Evolutionary conservation across 768 basidiomycete genomes (phyloP), one percentile per base, ranked within the genome.

Genomic region (Wakefieldia striispora): DNA sequence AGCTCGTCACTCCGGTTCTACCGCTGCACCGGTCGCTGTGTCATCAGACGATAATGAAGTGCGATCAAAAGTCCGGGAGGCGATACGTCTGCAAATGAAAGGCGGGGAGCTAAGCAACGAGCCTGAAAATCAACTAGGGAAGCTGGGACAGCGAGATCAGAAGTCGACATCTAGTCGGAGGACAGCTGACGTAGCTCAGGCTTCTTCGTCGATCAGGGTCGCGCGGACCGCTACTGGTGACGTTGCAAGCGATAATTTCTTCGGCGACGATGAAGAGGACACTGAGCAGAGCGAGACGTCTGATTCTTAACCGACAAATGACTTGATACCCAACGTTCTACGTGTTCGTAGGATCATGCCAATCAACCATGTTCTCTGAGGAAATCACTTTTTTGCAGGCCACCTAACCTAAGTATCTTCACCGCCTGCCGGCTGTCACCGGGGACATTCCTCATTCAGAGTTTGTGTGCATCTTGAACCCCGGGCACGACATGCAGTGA

Each of bases 321-420:
- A 19, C 26, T 43, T 29, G 16, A 24, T 24, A 40, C 21, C 21
- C 31, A 11, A 40, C 13, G 1, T 67, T 62, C 4, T 81, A 66
- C 0, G 93, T 95, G 67, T 95, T 95, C 3, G 80, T 85, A 58
- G 93, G 93, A 0, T 87, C 89, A 45, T 79, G 73, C 0, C 16
- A 17, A 42, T 26, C 24, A 11, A 12, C 11, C 12, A 4, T 10
- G 29, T 26, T 29, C 29, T 20, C 8, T 17, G 17, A 17, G 16
- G 12, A 24, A 6, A 13, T 33, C 2, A 23, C 4, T 55, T 6
- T n/a, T 13, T 23, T 34, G 34, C 12, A n/a, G 40, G 23, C 5
- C 7, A 33, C 19, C 19, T 24, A 27, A 34, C 19, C 17, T 13
- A 16, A 26, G 16, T 1, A 27, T 26, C 26, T 6, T 26, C 26